phyloP scores from a whole-genome alignment of 169 alveolate species.

The Plasmodium relictum region DNA sequence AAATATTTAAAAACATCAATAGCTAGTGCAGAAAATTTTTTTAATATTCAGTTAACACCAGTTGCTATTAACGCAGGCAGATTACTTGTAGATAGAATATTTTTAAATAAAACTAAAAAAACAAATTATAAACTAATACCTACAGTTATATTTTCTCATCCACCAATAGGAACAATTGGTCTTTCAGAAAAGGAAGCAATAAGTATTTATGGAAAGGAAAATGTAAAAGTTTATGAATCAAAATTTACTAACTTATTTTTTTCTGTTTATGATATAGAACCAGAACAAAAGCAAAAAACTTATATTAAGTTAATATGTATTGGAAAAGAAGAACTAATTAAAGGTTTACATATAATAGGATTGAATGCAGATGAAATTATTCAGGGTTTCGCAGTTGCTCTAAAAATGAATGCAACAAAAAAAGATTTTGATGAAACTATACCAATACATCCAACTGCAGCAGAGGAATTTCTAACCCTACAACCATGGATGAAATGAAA shows the following conservation, averaged over 20 bases:
- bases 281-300: conserved; percentile 83
- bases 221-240: conserved; percentile 86
- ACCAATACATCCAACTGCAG: conserved; percentile 93
- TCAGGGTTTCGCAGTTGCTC: conserved; percentile 94
- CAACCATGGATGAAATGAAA: conserved; percentile 82
- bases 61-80: conserved; percentile 97
- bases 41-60: conserved; percentile 91
- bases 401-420: conserved; percentile 92
- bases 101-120: conserved; percentile 76
- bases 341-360: conserved; percentile 92
- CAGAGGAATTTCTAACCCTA: conserved; percentile 91
- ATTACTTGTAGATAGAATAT: conserved; percentile 92
- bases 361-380: conserved; percentile 92
- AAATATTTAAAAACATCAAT: conserved; percentile 19
- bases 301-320: conserved; percentile 86
- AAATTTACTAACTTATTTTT: conserved; percentile 85
- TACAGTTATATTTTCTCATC: conserved; percentile 93
- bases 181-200: conserved; percentile 92
- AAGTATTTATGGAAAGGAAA: conserved; percentile 90
- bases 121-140: conserved; percentile 88
- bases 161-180: conserved; percentile 94
- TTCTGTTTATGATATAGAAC: conserved; percentile 78
- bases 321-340: conserved; percentile 87
- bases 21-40: background rate
- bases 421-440: conserved; percentile 89